These are phyloP conservation scores for Penicillium aurantiogriseum DNA, from an alignment of 2,329 filamentous ascomycete species.

Conservation along the genomic window DNA sequence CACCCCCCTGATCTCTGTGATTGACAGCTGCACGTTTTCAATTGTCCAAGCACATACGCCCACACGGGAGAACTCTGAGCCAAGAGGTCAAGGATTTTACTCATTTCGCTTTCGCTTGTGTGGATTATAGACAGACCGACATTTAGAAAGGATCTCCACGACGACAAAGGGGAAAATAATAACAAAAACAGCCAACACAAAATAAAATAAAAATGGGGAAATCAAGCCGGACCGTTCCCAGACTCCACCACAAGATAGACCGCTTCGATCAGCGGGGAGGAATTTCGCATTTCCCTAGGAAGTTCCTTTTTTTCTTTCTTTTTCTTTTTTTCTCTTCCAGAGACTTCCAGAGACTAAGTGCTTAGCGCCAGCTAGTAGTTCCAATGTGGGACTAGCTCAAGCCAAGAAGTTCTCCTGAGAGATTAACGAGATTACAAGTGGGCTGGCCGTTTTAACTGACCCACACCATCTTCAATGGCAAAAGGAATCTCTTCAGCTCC, in stretches of 20 bases:
- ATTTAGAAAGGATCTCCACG: slow-evolving; percentile 7
- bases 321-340: neutral
- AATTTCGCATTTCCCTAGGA: neutral
- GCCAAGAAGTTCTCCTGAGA: slow-evolving; percentile 3
- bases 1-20: neutral
- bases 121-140: slow-evolving; percentile 9
- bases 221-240: slow-evolving; percentile 25
- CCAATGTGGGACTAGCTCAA: neutral
- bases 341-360: neutral
- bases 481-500: slow-evolving; percentile 14
- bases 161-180: neutral
- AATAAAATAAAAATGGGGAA: slow-evolving; percentile 6
- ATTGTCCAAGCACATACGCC: neutral
- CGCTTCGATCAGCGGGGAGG: slow-evolving; percentile 24
- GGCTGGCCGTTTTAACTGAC: slow-evolving; percentile 13
- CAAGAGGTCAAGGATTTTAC: neutral
- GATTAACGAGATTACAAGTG: slow-evolving; percentile 10
- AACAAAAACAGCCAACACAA: neutral
- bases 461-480: slow-evolving; percentile 17
- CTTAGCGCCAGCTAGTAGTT: neutral
- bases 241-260: slow-evolving; percentile 20
- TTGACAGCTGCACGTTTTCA: neutral
- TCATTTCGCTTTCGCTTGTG: neutral
- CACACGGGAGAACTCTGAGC: neutral
- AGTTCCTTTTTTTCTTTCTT: neutral